phyloP scores from a whole-genome alignment of 2,329 filamentous ascomycete species.

The Colletotrichum destructivum region DNA sequence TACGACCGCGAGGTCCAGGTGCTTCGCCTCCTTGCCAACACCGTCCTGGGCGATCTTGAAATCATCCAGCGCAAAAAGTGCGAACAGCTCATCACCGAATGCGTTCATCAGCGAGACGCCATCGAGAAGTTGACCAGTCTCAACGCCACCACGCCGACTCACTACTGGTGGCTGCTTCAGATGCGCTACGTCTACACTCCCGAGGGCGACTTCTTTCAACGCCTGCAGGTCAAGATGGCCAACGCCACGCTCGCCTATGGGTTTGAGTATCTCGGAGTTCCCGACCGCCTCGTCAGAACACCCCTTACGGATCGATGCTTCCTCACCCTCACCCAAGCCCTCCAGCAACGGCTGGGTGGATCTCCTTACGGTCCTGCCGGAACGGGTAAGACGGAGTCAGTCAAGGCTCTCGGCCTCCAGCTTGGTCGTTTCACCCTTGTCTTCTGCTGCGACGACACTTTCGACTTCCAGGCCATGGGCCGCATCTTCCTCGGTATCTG shows the following conservation, averaged over 20 bases:
- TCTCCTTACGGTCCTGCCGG: conserved; percentile 98
- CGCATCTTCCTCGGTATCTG: conserved; percentile 99
- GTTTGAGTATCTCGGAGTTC: conserved; percentile 97
- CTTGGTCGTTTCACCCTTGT: conserved; percentile 98
- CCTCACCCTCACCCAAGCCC: conserved; percentile 94
- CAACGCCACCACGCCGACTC: conserved; percentile 81
- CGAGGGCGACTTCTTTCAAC: conserved; percentile 85
- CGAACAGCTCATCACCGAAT: conserved; percentile 98
- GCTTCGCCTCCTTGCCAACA: conserved; percentile 87
- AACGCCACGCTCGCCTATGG: conserved; percentile 96
- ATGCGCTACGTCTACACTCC: conserved; percentile 95
- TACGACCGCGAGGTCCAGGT: conserved; percentile 89
- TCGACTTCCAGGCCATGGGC: conserved; percentile 99
- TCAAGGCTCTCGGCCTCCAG: conserved; percentile 97
- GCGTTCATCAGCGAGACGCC: conserved; percentile 95
- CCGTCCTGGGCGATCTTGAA: conserved; percentile 91
- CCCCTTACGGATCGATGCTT: conserved; percentile 98
- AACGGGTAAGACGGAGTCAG: conserved; percentile 98
- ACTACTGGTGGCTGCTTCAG: conserved; percentile 94
- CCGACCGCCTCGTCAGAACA: conserved; percentile 95
- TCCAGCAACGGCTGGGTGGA: conserved; percentile 94
- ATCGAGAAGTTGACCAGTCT: conserved; percentile 88
- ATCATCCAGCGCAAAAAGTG: conserved; percentile 94
- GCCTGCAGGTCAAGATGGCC: conserved; percentile 94
- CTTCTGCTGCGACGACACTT: conserved; percentile 99